Conservation (phyloP, 1,284 basidiomycete genomes). For the Trichosporon asahii region DNA sequence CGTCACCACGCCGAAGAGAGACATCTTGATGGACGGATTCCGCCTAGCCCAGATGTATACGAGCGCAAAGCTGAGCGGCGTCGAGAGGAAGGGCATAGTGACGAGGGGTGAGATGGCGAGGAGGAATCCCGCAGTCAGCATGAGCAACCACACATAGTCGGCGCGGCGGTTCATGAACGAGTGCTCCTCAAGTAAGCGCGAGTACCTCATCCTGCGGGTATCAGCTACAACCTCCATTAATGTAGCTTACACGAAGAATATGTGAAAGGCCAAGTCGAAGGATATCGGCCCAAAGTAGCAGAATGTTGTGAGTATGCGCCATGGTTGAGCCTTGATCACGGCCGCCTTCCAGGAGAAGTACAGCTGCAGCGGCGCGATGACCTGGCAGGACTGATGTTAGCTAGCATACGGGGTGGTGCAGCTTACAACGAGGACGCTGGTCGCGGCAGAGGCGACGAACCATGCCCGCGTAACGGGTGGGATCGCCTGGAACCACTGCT, state of each 20-base stretch:
- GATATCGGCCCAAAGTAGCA: conserved; percentile 92
- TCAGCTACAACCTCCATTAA: not conserved
- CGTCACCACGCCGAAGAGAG: conserved; percentile 88
- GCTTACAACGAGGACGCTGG: conserved; percentile 78
- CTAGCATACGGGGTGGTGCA: not conserved
- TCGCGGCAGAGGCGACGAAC: conserved; percentile 70
- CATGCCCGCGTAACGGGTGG: conserved; percentile 83
- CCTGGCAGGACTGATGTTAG: conserved; percentile 73
- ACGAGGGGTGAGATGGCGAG: conserved; percentile 76
- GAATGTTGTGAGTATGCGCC: conserved; percentile 87
- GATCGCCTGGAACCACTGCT: conserved; percentile 70
- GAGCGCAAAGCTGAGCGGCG: conserved; percentile 74
- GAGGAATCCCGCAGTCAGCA: conserved; percentile 74
- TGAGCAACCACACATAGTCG: conserved; percentile 89
- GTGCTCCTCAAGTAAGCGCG: conserved; percentile 90
- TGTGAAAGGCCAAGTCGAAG: conserved; percentile 92
- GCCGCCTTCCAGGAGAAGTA: conserved; percentile 85
- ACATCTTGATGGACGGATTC: conserved; percentile 90
- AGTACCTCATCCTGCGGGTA: conserved; percentile 79
- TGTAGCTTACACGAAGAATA: conserved; percentile 90
- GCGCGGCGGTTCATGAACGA: conserved; percentile 85
- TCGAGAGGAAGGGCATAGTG: conserved; percentile 72
- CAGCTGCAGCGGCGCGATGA: conserved; percentile 81
- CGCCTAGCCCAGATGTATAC: conserved; percentile 96
- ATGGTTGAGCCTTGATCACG: conserved; percentile 76